Base-by-base conservation (phyloP, 176 grass and related monocot species). In the Paspalum vaginatum region DNA sequence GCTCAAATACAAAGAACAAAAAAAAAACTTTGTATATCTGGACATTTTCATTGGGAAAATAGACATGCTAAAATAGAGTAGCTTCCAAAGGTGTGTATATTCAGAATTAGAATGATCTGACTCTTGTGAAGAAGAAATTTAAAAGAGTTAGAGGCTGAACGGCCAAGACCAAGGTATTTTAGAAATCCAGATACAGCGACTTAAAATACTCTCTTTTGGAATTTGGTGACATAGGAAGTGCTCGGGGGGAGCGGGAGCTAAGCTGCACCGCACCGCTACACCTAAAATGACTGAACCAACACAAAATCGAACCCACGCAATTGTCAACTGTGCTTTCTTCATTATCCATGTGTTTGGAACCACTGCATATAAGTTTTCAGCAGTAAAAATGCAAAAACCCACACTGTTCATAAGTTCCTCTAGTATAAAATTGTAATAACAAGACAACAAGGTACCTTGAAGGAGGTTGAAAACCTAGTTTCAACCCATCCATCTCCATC, bases 401-500 rank as follows among this genome's bases (percentile, higher is more conserved):
- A 50, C 14, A 49, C 47, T 65, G 47, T 39, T 72, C 54, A 17
- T 39, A 86, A 63, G 45, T 71, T 47, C 54, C 79, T 69, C 43
- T 60, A 43, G 12, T 70, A 70, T 38, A 18, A 80, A 84, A 58
- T 41, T 76, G 24, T 65, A 73, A 45, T 72, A 73, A 56, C 16
- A 32, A 72, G 21, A 61, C 61, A 70, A 48, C 21, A 18, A 22
- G 20, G 7, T 86, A 99, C 97, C 90, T 99, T 93, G 67, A 83
- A 56, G 64, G 90, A 83, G 25, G 85, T 11, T 39, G 87, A 90
- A 80, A 88, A 93, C 56, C 82, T 77, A 77, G 81, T 91, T 91
- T 99, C 97, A 54, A 99, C 97, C 97, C 97, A 99, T 67, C 97
- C 97, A 81, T 99, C 97, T 86, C 97, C 97, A 86, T 99, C 97